A percentile compares a stretch with the other conserved stretches of the same genome.
Conservation (phyloP, 2,329 filamentous ascomycete species). For the Apiospora malaysiana region DNA sequence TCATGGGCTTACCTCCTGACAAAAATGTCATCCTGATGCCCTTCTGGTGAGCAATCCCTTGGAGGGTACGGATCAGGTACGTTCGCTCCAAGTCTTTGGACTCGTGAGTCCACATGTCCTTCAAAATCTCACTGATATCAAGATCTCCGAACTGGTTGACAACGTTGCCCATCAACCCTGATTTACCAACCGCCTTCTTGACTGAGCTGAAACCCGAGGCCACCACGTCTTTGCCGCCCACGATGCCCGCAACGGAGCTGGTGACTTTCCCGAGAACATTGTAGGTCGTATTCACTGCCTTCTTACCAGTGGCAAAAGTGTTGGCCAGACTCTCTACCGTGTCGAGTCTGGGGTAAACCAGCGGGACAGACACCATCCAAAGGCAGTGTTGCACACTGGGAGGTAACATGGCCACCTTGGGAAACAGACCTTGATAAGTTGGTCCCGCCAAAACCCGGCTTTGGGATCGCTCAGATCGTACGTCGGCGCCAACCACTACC, state of each 20-base stretch:
- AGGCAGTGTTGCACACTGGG: slow-evolving; percentile 95
- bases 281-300: slow-evolving; percentile 94
- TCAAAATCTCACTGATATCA: slow-evolving; percentile 89
- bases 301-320: slow-evolving; percentile 93
- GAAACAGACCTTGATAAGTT: slow-evolving; percentile 96
- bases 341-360: slow-evolving; percentile 90
- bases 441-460: slow-evolving; percentile 93
- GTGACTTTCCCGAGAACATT: slow-evolving; percentile 96
- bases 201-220: slow-evolving; percentile 92
- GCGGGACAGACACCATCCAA: slow-evolving; percentile 91
- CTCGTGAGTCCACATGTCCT: slow-evolving; percentile 98
- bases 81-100: slow-evolving; percentile 97
- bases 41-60: slow-evolving; percentile 94
- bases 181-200: slow-evolving; percentile 96
- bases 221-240: slow-evolving; percentile 92
- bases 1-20: slow-evolving; percentile 74
- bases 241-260: slow-evolving; percentile 91
- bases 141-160: slow-evolving; percentile 96
- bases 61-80: slow-evolving; percentile 93
- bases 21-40: slow-evolving; percentile 96
- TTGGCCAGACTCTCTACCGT: slow-evolving; percentile 90
- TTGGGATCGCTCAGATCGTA: slow-evolving; percentile 88
- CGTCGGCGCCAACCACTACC: slow-evolving; percentile 88
- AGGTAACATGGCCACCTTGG: slow-evolving; percentile 89
- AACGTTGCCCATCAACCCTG: slow-evolving; percentile 92